Evolutionary conservation across 805 yeast species (phyloP), one percentile per base, ranked within the genome.

Genomic region (Candida tammaniensis): DNA sequence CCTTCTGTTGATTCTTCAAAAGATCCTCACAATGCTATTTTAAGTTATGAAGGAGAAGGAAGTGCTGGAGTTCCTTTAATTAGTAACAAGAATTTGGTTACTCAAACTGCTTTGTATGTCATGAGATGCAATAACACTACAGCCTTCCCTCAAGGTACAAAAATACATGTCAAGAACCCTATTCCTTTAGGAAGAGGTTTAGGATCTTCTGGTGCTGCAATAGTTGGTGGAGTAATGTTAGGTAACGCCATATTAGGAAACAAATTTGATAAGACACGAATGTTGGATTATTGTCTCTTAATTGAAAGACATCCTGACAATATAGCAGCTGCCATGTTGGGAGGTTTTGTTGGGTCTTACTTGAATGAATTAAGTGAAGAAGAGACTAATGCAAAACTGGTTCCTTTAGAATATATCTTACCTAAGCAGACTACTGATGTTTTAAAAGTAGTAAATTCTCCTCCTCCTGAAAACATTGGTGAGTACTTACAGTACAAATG

Each of bases 231-330:
- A 54, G 95, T 85, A 9, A 70, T 88, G 64, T 69, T 93, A 27
- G 98, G 94, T 30, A 86, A 86, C 54, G 91, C 82, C 45, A 71
- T 89, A 21, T 96, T 93, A 24, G 70, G 76, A 32, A 67, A 91
- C 22, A 78, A 76, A 1, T 76, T 88, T 40, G 64, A 80, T 31
- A 89, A 84, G 60, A 81, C 77, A 49, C 73, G 98, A 49, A 74
- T 93, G 80, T 69, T 93, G 50, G 98, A 93, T 60, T 93, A 85
- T 68, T 87, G 96, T 59, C 72, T 93, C 49, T 86, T 93, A 93
- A 89, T 93, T 47, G 98, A 93, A 68, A 80, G 98, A 57, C 98
- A 93, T 54, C 98, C 98, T 22, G 98, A 93, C 63, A 93, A 93
- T 60, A 89, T 93, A 52, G 87, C 96, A 9, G 98, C 98, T 20